Percentiles rank a stretch among this genome's conserved stretches.
Conservation (phyloP, 345 rosid genomes). For the Eucalyptus camaldulensis region DNA sequence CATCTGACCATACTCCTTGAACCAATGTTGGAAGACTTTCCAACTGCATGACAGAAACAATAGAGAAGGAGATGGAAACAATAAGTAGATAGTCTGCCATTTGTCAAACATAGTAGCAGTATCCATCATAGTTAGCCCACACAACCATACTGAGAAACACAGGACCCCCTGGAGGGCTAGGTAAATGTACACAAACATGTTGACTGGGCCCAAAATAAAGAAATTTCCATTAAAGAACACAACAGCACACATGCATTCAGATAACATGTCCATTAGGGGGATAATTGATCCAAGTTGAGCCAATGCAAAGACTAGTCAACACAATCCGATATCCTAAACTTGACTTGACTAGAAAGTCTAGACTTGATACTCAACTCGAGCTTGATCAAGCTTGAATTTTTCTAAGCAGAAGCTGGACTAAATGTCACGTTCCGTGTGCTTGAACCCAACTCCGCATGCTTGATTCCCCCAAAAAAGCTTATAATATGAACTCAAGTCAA, state of each 20-base stretch:
- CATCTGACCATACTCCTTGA: conserved; percentile 62
- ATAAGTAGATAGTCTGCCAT: background rate
- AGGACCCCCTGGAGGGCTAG: background rate
- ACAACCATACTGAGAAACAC: background rate
- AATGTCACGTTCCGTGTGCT: background rate
- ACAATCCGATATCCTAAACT: background rate
- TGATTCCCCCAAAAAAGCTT: background rate
- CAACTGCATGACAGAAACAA: conserved; percentile 30
- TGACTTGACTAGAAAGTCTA: background rate
- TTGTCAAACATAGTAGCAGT: background rate
- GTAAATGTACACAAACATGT: background rate
- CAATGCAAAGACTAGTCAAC: background rate
- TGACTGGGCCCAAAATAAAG: background rate
- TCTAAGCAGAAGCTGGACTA: background rate
- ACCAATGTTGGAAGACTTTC: conserved; percentile 70
- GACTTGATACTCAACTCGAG: background rate
- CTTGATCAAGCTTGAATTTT: background rate
- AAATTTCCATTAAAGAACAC: background rate
- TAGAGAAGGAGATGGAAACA: background rate
- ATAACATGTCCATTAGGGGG: background rate
- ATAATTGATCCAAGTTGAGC: background rate
- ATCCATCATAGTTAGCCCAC: background rate
- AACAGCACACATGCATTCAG: background rate
- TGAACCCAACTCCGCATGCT: background rate
- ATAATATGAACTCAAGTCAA: background rate